Evolutionary conservation across 345 rosid genomes (phyloP).

Genomic region (Rhodamnia argentea): DNA sequence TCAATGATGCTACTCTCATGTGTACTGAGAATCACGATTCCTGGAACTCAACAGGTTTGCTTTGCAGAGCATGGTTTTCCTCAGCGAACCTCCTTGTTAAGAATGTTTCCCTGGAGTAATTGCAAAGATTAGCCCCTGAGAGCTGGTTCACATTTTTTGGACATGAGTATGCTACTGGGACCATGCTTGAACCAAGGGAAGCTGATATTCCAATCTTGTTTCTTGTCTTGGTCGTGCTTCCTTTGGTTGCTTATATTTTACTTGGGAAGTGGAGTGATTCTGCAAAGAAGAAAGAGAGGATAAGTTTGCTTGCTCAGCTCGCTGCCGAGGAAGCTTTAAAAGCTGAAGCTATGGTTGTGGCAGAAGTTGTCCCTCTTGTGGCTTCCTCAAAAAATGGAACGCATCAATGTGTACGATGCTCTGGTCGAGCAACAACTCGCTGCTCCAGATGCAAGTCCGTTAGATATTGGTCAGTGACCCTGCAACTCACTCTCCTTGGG

Average conservation of each 20-base stretch:
- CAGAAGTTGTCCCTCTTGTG: slow-evolving; percentile 22
- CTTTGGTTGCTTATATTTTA: slow-evolving; percentile 58
- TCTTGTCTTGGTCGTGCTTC: slow-evolving; percentile 78
- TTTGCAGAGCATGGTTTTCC: not conserved
- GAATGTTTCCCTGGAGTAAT: not conserved
- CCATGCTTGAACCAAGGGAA: slow-evolving; percentile 96
- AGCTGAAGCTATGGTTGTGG: slow-evolving; percentile 40
- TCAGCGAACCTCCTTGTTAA: not conserved
- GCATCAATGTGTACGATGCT: slow-evolving; percentile 67
- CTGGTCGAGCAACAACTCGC: slow-evolving; percentile 63
- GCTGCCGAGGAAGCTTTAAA: slow-evolving; percentile 72
- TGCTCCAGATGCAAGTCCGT: slow-evolving; percentile 84
- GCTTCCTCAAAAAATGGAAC: slow-evolving; percentile 30
- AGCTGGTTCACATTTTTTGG: slow-evolving; percentile 12
- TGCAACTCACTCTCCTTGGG: not conserved
- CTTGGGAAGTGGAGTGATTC: slow-evolving; percentile 86
- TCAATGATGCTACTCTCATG: not conserved
- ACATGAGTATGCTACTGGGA: slow-evolving; percentile 69
- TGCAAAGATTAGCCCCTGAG: not conserved
- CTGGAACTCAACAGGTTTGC: not conserved
- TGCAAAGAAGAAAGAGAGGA: slow-evolving; percentile 49
- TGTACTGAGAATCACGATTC: not conserved
- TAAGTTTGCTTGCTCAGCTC: slow-evolving; percentile 54
- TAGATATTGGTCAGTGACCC: slow-evolving; percentile 59
- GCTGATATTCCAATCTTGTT: slow-evolving; percentile 68